Percentiles rank a stretch among this genome's conserved stretches.
These are phyloP conservation scores for Candida buenavistaensis DNA, from an alignment of 1,139 yeast species.

Conservation along the genomic window DNA sequence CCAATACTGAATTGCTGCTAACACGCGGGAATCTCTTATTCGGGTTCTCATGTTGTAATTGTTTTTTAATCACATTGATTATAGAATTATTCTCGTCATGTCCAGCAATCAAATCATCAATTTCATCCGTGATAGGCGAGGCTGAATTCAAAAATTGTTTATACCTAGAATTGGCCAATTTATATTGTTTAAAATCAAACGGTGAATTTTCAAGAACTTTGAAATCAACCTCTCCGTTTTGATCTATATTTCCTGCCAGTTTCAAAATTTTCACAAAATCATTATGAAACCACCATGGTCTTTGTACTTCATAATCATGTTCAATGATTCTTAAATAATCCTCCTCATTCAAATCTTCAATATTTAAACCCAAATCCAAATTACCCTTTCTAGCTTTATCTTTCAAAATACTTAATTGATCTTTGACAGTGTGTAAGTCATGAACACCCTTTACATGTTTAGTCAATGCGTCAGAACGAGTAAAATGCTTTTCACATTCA, in stretches of 20 bases:
- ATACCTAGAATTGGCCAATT: slow-evolving; percentile 34
- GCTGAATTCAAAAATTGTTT: slow-evolving; percentile 20
- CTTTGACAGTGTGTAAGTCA: slow-evolving; percentile 44
- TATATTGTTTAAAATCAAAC: slow-evolving; percentile 34
- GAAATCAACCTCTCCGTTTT: slow-evolving; percentile 6
- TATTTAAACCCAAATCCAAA: slow-evolving; percentile 16
- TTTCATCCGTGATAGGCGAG: slow-evolving; percentile 13
- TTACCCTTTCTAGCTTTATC: slow-evolving; percentile 22
- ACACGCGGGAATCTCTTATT: slow-evolving; percentile 5
- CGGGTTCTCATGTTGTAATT: slow-evolving; percentile 13
- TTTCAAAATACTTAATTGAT: slow-evolving; percentile 30
- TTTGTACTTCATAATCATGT: slow-evolving; percentile 33
- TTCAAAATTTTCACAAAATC: slow-evolving; percentile 28
- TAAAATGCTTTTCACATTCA: slow-evolving; percentile 64
- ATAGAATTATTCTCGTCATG: slow-evolving; percentile 13
- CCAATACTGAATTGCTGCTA: slow-evolving; percentile 10
- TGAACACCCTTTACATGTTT: slow-evolving; percentile 66
- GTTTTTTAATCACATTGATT: slow-evolving; percentile 13
- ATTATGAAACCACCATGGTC: slow-evolving; percentile 47
- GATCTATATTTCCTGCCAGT: slow-evolving; percentile 13
- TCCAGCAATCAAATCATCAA: slow-evolving; percentile 11
- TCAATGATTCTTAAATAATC: slow-evolving; percentile 26
- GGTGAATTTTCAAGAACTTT: slow-evolving; percentile 27
- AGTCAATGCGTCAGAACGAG: slow-evolving; percentile 61
- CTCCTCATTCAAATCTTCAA: slow-evolving; percentile 10